phyloP scores from a whole-genome alignment of 495 filamentous ascomycete genomes.

The Neurospora hispaniola region DNA sequence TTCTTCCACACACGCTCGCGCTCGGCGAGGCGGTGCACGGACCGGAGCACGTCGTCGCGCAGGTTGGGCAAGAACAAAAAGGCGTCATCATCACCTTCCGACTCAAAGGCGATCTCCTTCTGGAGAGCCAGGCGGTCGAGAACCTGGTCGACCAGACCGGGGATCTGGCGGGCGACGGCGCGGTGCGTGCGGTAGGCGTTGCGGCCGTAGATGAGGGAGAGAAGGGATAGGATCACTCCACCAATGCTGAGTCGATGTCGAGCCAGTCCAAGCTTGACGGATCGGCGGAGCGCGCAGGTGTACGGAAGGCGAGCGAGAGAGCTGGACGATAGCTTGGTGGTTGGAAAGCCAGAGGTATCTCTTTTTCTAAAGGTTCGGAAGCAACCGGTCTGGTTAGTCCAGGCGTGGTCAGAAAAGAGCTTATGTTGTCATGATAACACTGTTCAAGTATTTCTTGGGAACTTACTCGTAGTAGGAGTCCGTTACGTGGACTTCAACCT shows the following conservation, averaged over 20 bases:
- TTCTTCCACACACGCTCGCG: constrained; percentile 71
- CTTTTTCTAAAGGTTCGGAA: constrained; percentile 55
- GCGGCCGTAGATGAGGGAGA: constrained; percentile 45
- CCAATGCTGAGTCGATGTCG: constrained; percentile 91
- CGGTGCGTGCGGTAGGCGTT: constrained; percentile 44
- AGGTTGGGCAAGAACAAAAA: constrained; percentile 82
- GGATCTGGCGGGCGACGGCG: constrained; percentile 58
- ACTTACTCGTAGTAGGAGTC: constrained; percentile 50
- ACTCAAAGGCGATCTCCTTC: constrained; percentile 60
- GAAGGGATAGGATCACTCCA: constrained; percentile 46
- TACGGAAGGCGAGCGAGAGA: constrained; percentile 85
- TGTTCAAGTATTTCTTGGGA: background rate
- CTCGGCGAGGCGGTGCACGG: constrained; percentile 62
- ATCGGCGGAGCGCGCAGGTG: constrained; percentile 77
- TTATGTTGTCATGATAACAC: constrained; percentile 9
- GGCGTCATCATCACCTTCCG: constrained; percentile 51
- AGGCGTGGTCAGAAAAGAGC: constrained; percentile 28
- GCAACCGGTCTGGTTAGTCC: constrained; percentile 68
- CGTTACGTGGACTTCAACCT: constrained; percentile 60
- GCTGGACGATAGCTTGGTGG: constrained; percentile 49
- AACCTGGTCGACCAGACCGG: constrained; percentile 67
- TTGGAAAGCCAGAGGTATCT: constrained; percentile 47
- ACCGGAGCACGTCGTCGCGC: constrained; percentile 79
- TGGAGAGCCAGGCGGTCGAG: constrained; percentile 74
- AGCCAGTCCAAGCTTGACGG: constrained; percentile 83